These are phyloP conservation scores for Circinella minor DNA, from an alignment of 371 early-diverging fungal genomes.

Conservation along the genomic window DNA sequence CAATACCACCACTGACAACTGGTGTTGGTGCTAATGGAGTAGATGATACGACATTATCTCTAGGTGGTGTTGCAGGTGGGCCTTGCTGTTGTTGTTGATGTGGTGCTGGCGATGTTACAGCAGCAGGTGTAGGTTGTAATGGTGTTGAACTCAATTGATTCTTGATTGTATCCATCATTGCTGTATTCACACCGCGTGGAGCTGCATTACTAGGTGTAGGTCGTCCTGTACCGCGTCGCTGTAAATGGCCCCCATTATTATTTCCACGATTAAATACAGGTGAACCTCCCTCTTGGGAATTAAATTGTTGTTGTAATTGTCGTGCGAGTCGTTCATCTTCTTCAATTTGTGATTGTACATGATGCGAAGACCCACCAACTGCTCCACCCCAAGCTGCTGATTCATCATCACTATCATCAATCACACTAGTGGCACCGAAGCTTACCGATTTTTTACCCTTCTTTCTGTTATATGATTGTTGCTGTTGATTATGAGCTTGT, in stretches of 20 bases:
- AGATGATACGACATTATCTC: conserved; percentile 13
- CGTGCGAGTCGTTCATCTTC: conserved; percentile 81
- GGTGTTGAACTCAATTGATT: conserved; percentile 32
- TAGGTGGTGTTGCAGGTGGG: conserved; percentile 16
- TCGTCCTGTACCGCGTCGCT: conserved; percentile 50
- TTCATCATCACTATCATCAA: conserved; percentile 39
- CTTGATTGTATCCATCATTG: conserved; percentile 34
- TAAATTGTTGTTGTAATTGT: conserved; percentile 71
- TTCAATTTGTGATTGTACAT: conserved; percentile 50
- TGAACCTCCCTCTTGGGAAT: conserved; percentile 33
- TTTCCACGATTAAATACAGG: conserved; percentile 14
- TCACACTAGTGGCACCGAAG: conserved; percentile 49
- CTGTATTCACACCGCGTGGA: conserved; percentile 38
- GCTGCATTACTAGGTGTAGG: conserved; percentile 49
- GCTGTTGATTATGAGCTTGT: neutral
- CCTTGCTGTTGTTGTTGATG: neutral
- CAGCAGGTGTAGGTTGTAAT: conserved; percentile 35
- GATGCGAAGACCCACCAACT: neutral
- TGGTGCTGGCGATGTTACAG: conserved; percentile 13
- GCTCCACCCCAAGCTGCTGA: conserved; percentile 7
- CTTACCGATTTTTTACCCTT: conserved; percentile 46
- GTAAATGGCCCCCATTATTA: conserved; percentile 18
- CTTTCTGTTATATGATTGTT: conserved; percentile 9
- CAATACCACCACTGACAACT: conserved; percentile 1
- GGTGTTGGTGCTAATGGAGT: conserved; percentile 22